phyloP scores from a whole-genome alignment of 768 basidiomycete genomes.

The Suillus alpinus region DNA sequence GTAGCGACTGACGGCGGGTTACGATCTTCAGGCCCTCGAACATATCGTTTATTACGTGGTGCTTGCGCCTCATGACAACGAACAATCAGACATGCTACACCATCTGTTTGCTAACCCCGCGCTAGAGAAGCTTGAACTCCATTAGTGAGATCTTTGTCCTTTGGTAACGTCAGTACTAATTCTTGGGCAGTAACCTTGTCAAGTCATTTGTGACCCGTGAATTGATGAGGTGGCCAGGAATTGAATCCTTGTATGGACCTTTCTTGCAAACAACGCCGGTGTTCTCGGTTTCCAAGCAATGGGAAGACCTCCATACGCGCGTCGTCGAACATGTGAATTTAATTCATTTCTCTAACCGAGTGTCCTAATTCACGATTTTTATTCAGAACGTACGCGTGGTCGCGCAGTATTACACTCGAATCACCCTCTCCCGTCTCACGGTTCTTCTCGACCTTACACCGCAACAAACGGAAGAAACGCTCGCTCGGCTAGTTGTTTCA shows the following conservation, averaged over 20 bases:
- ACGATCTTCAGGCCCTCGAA: slow-evolving; percentile 69
- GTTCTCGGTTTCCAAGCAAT: slow-evolving; percentile 75
- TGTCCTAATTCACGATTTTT: slow-evolving; percentile 5
- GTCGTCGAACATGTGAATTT: slow-evolving; percentile 91
- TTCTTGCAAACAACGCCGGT: slow-evolving; percentile 79
- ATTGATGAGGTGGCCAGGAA: slow-evolving; percentile 96
- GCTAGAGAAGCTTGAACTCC: slow-evolving; percentile 75
- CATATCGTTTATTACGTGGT: slow-evolving; percentile 94
- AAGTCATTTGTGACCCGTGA: slow-evolving; percentile 93
- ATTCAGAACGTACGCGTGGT: slow-evolving; percentile 92
- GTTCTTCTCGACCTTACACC: slow-evolving; percentile 81
- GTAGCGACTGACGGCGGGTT: slow-evolving; percentile 4
- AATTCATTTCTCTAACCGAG: neutral
- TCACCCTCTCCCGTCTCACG: slow-evolving; percentile 79
- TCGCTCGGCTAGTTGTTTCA: slow-evolving; percentile 87
- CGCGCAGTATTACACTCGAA: slow-evolving; percentile 91
- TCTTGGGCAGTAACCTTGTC: slow-evolving; percentile 72
- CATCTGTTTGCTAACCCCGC: slow-evolving; percentile 79
- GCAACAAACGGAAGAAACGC: slow-evolving; percentile 82
- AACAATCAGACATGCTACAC: slow-evolving; percentile 96
- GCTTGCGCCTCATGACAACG: slow-evolving; percentile 92
- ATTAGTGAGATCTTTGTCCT: slow-evolving; percentile 56
- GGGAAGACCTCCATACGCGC: slow-evolving; percentile 93
- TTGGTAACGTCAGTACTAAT: slow-evolving; percentile 8
- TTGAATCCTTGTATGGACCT: slow-evolving; percentile 83